Conservation (phyloP, 1,284 basidiomycete genomes). For the Wolfiporia cocos region DNA sequence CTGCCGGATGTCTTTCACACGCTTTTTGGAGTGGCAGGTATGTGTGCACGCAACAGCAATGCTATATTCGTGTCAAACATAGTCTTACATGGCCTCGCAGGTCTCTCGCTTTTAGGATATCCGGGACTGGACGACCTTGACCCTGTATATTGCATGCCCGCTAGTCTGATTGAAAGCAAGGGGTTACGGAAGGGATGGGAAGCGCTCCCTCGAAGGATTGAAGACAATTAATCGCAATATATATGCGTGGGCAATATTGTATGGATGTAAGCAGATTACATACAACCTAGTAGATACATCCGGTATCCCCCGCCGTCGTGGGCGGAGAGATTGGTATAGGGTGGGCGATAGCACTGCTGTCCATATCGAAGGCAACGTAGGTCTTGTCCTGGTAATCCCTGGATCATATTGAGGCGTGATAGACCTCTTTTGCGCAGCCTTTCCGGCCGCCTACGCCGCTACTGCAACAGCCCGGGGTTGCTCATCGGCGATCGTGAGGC, state of each 20-base stretch:
- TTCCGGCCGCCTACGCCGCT: too few relatives aligned
- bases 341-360: too few relatives aligned
- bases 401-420: too few relatives aligned
- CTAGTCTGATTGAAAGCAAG: constrained; percentile 58
- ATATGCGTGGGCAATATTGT: too few relatives aligned
- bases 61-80: not conserved
- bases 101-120: constrained; percentile 87
- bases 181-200: constrained; percentile 70
- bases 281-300: too few relatives aligned
- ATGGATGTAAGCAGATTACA: too few relatives aligned
- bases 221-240: too few relatives aligned
- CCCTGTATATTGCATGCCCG: constrained; percentile 96
- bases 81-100: constrained; percentile 30
- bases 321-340: too few relatives aligned
- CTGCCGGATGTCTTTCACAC: constrained; percentile 98
- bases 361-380: too few relatives aligned
- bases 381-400: too few relatives aligned
- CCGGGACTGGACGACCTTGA: constrained; percentile 80
- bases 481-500: constrained; percentile 41
- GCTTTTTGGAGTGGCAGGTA: constrained; percentile 87
- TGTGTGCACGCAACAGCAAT: constrained; percentile 15
- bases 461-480: constrained; percentile 20
- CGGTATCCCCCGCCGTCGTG: too few relatives aligned
- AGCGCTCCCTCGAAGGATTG: constrained; percentile 43
- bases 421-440: too few relatives aligned